These are phyloP conservation scores for Hymenoscyphus salicellus DNA, from an alignment of 2,329 filamentous ascomycete species.

Conservation along the genomic window DNA sequence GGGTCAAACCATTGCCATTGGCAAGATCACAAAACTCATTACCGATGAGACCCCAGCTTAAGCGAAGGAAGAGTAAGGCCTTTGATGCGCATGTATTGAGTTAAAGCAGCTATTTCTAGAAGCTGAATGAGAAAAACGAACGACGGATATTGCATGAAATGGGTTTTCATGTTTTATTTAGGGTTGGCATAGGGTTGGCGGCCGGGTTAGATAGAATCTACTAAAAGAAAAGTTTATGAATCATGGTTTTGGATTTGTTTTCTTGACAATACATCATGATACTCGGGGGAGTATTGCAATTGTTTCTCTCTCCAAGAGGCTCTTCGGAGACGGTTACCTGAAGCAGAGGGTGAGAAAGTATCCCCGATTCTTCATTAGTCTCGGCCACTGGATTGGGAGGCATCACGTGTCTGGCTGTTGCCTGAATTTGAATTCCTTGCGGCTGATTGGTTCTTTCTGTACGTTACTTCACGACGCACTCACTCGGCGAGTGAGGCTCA, in stretches of 20 bases:
- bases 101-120: neutral
- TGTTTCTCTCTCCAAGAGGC: neutral
- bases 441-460: neutral
- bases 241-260: neutral
- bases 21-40: slow-evolving; percentile 94
- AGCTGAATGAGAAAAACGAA: neutral
- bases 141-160: neutral
- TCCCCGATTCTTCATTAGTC: neutral
- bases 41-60: slow-evolving; percentile 35
- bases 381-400: neutral
- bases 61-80: slow-evolving; percentile 2
- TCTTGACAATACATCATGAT: neutral
- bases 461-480: neutral
- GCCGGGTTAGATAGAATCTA: neutral
- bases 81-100: neutral
- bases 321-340: neutral
- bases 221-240: neutral
- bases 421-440: neutral
- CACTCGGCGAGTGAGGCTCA: neutral
- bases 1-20: slow-evolving; percentile 99
- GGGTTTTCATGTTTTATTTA: slow-evolving; percentile 1
- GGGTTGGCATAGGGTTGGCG: neutral
- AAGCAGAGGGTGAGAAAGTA: neutral
- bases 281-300: neutral
- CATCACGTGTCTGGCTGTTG: neutral